Evolutionary conservation across 1,139 yeast genomes (phyloP).

Genomic region (Saccharomyces hybrid): DNA sequence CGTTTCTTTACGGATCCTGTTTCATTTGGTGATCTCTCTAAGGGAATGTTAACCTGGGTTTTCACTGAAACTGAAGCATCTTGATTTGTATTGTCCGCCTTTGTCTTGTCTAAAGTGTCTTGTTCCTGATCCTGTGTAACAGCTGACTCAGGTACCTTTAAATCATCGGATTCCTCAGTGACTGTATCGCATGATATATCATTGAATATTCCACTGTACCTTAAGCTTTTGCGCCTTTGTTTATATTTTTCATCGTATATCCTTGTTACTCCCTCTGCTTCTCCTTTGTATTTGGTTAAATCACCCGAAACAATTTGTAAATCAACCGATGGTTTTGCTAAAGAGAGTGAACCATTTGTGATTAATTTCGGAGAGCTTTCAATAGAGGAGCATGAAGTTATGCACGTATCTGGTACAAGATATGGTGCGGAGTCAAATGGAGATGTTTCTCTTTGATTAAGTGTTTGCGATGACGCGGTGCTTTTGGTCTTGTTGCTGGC

Average conservation of each 20-base stretch:
- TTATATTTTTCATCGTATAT: slow-evolving; percentile 15
- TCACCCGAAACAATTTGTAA: slow-evolving; percentile 32
- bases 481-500: neutral
- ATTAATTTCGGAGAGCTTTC: slow-evolving; percentile 20
- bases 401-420: slow-evolving; percentile 10
- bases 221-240: slow-evolving; percentile 15
- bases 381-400: slow-evolving; percentile 8
- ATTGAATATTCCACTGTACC: slow-evolving; percentile 13
- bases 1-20: slow-evolving; percentile 16
- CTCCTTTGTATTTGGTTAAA: slow-evolving; percentile 26
- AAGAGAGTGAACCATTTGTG: slow-evolving; percentile 18
- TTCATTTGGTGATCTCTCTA: neutral
- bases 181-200: slow-evolving; percentile 15
- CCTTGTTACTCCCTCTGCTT: slow-evolving; percentile 14
- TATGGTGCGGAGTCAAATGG: slow-evolving; percentile 10
- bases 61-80: neutral
- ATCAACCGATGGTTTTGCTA: slow-evolving; percentile 32
- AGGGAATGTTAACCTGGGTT: neutral
- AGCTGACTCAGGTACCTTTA: neutral
- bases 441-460: slow-evolving; percentile 6
- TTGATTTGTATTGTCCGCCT: neutral
- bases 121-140: neutral
- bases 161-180: slow-evolving; percentile 13
- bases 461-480: slow-evolving; percentile 10
- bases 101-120: neutral